Evolutionary conservation across 495 filamentous ascomycete species (phyloP).

Genomic region (Xylaria castorea): DNA sequence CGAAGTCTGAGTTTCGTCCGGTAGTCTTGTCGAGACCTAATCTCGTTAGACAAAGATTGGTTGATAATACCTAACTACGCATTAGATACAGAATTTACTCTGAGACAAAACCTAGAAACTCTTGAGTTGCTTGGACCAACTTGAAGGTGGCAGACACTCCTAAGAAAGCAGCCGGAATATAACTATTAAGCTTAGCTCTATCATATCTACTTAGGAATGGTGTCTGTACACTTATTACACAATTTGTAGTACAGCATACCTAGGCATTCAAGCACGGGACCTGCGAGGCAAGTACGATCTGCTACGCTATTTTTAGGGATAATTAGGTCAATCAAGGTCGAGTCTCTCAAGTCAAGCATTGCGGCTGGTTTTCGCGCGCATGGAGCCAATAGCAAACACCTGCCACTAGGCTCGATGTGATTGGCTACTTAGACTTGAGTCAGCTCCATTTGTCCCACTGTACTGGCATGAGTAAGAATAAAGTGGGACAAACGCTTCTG

Average conservation of each 20-base stretch:
- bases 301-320: slow-evolving; percentile 8
- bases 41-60: background rate
- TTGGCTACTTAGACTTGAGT: slow-evolving; percentile 25
- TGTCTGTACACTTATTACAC: background rate
- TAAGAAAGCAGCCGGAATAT: background rate
- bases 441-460: background rate
- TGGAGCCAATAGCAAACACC: background rate
- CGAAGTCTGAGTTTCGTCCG: background rate
- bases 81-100: background rate
- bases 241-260: background rate
- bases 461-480: background rate
- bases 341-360: slow-evolving; percentile 15
- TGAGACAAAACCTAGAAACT: background rate
- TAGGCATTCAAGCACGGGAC: background rate
- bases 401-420: background rate
- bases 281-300: background rate
- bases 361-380: background rate
- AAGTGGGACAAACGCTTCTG: slow-evolving; percentile 20
- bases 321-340: slow-evolving; percentile 2
- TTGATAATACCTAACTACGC: background rate
- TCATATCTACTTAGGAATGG: background rate
- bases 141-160: background rate
- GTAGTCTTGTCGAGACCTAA: background rate
- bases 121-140: background rate
- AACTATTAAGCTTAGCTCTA: slow-evolving; percentile 1